Evolutionary conservation across 2,329 filamentous ascomycete genomes (phyloP), one percentile per base, ranked within the genome.

Genomic region (Colletotrichum falcatum): DNA sequence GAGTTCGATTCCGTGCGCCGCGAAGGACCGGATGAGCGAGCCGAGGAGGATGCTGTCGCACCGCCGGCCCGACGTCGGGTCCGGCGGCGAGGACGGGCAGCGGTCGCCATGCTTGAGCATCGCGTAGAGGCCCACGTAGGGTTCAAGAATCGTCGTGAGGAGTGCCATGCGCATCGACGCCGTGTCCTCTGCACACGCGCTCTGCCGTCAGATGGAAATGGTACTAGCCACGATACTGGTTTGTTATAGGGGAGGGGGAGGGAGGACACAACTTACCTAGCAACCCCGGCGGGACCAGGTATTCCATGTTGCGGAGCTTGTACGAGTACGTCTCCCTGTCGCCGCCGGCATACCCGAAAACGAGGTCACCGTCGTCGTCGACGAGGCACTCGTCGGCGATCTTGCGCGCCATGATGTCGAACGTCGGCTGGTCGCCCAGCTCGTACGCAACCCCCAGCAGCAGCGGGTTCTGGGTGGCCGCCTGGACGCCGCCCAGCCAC

Each of bases 381-480:
- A 63, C 14, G 1, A 63, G 46, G 7, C 70, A 73, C 55, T 77
- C 76, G 7, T 75, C 71, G 23, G 76, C 48, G 59, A 79, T 74
- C 58, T 74, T 74, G n/a, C 73, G 63, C 14, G 75, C 69, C 11
- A 72, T 71, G 8, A 39, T 46, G 30, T 68, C 55, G 44, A 80
- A 79, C 1, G 69, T 60, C 7, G 74, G 69, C 4, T 71, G 61
- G 12, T 74, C 66, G 0, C 79, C 79, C 30, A 80, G 65, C 70
- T 79, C 78, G 75, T 78, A 80, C 0, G 76, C 72, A 3, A 80
- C 74, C 74, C 77, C 79, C 3, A 80, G 61, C 3, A 78, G 70
- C 61, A 76, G 62, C 11, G 71, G 72, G 2, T 73, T 73, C 9
- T 74, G 66, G 14, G 58, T 66, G 6, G 56, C 65, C 18, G 61